Conservation (phyloP, 1,284 basidiomycete species). For the Xanthoconium separans region DNA sequence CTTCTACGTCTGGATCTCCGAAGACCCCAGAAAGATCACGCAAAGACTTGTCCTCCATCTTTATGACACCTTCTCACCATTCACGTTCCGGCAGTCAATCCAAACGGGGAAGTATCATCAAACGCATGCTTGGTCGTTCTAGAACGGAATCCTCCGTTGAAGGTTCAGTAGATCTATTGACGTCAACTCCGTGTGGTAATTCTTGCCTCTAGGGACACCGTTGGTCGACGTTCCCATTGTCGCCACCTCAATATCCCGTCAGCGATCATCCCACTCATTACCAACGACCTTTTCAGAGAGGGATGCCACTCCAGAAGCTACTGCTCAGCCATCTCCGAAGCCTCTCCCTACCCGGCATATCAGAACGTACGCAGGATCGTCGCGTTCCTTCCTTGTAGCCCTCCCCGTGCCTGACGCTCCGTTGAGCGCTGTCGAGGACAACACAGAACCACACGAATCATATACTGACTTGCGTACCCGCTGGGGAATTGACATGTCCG, state of each 20-base stretch:
- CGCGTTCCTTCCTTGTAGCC: slow-evolving; percentile 70
- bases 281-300: slow-evolving; percentile 16
- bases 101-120: slow-evolving; percentile 30
- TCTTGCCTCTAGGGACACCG: slow-evolving; percentile 3
- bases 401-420: slow-evolving; percentile 40
- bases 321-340: slow-evolving; percentile 26
- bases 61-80: neutral
- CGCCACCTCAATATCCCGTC: slow-evolving; percentile 10
- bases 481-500: slow-evolving; percentile 74
- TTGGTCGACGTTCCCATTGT: neutral
- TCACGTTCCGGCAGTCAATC: slow-evolving; percentile 7
- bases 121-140: slow-evolving; percentile 47
- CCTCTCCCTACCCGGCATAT: slow-evolving; percentile 37
- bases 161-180: slow-evolving; percentile 1
- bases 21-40: slow-evolving; percentile 20
- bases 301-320: slow-evolving; percentile 13
- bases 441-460: slow-evolving; percentile 59
- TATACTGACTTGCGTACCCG: slow-evolving; percentile 65
- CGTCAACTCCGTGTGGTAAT: neutral
- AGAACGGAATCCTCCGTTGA: slow-evolving; percentile 57
- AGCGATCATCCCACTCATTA: slow-evolving; percentile 16
- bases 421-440: slow-evolving; percentile 34
- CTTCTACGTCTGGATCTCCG: neutral
- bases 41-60: neutral
- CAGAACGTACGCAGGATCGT: slow-evolving; percentile 70